These are phyloP conservation scores for Globisporangium splendens DNA, from an alignment of 352 stramenopile species.

Conservation along the genomic window DNA sequence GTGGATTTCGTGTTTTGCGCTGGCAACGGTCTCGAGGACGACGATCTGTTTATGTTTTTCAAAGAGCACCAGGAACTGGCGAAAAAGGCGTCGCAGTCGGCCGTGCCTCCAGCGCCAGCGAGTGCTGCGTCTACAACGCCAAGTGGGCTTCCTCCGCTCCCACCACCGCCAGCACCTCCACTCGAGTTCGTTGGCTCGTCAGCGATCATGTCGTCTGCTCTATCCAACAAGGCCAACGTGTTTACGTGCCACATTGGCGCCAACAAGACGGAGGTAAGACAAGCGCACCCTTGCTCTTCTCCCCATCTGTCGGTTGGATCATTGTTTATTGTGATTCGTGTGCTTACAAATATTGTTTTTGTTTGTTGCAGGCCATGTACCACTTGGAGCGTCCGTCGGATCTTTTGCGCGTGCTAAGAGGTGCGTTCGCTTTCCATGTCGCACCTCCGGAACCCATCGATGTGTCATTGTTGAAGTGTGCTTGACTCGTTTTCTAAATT, in stretches of 20 bases:
- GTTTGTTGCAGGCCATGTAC: constrained; percentile 55
- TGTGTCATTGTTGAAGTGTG: too few species aligned
- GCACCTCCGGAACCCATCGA: too few species aligned
- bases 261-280: constrained; percentile 62
- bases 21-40: constrained; percentile 83
- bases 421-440: constrained; percentile 21
- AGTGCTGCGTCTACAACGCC: neutral
- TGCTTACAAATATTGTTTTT: neutral
- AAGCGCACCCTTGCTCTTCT: neutral
- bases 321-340: constrained; percentile 1
- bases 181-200: constrained; percentile 15
- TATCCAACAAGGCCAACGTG: constrained; percentile 49
- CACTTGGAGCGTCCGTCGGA: constrained; percentile 58
- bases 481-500: too few species aligned
- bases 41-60: constrained; percentile 90
- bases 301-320: neutral
- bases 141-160: constrained; percentile 10
- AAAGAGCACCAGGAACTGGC: constrained; percentile 52
- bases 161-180: constrained; percentile 12
- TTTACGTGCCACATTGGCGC: constrained; percentile 73
- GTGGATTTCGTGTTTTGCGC: constrained; percentile 89
- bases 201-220: constrained; percentile 18
- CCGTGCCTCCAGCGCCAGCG: neutral
- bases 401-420: constrained; percentile 51
- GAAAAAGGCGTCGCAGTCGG: constrained; percentile 16